Percentiles rank a stretch among this genome's conserved stretches.
These are phyloP conservation scores for Litsea cubeba DNA, from an alignment of 164 flowering plant genomes.

Conservation along the genomic window DNA sequence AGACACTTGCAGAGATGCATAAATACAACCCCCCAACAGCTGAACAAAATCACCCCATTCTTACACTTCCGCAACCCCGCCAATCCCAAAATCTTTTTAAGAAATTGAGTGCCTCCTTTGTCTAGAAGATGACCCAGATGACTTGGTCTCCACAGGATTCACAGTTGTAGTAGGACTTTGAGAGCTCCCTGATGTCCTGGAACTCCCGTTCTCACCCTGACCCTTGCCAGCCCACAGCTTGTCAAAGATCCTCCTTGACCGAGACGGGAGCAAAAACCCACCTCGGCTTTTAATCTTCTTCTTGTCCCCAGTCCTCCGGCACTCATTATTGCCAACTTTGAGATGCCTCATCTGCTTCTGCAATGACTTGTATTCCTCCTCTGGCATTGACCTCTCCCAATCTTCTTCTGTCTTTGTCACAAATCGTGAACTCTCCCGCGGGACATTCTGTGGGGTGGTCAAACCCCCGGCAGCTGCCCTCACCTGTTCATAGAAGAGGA, in stretches of 20 bases:
- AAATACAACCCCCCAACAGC: constrained; percentile 5
- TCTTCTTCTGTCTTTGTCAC: constrained; percentile 40
- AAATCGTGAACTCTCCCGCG: constrained; percentile 28
- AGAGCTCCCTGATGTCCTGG: constrained; percentile 71
- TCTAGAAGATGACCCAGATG: constrained; percentile 53
- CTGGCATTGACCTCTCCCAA: constrained; percentile 32
- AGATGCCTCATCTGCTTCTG: constrained; percentile 36
- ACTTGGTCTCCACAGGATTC: constrained; percentile 52
- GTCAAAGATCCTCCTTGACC: constrained; percentile 81
- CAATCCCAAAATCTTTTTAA: constrained; percentile 15
- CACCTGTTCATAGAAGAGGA: constrained; percentile 74
- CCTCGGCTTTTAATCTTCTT: constrained; percentile 40
- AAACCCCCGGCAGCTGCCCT: constrained; percentile 37
- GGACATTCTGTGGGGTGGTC: constrained; percentile 20
- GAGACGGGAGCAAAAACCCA: constrained; percentile 59
- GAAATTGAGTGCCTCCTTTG: constrained; percentile 71
- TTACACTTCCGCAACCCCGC: not conserved
- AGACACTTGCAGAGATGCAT: constrained; percentile 2
- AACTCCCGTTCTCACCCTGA: constrained; percentile 50
- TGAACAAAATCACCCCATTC: not conserved
- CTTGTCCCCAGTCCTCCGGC: constrained; percentile 29
- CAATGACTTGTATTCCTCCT: constrained; percentile 31
- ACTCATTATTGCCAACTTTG: constrained; percentile 35
- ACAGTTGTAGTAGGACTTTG: constrained; percentile 59
- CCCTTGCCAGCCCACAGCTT: constrained; percentile 61